Base-by-base conservation (phyloP, 805 yeast genomes). In the Candida nitratophila region DNA sequence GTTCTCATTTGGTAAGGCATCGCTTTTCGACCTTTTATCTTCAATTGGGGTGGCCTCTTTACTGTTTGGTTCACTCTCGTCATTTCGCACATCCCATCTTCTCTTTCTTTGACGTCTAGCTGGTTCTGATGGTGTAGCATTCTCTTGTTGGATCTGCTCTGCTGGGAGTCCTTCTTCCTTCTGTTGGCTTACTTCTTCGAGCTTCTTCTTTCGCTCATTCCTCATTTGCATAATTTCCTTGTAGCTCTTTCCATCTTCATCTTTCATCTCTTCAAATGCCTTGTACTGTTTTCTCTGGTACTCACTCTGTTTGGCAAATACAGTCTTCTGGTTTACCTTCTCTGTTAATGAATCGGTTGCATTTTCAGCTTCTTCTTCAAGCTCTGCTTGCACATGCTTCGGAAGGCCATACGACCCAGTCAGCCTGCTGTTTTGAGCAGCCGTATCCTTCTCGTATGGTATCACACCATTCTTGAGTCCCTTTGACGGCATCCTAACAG, bases 71-170 rank as follows among this genome's bases (percentile, higher is more conserved):
- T 47, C 43, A 15, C 57, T 59, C 30, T 66, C 68, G 40, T 60
- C 67, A 4, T 65, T 67, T 2, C 64, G 58, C 1, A 73, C 76
- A 49, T 72, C 77, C 73, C 76, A 71, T 48, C 78, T 53, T 39
- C 68, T 62, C 48, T 67, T 65, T 27, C 54, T 44, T 32, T 53
- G 45, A 40, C 56, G 46, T 12, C 51, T 50, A 32, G 12, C 24
- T 37, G 34, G 11, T 12, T 30, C 16, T n/a, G 14, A 5, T 9
- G 16, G 6, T 6, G 15, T 12, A 30, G 8, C 15, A 6, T 30
- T 30, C 14, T 30, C 16, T 6, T 30, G 8, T 12, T 12, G 16
- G n/a, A 17, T 8, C 21, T 33, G 14, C 14, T 34, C 14, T 19
- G 6, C 24, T 8, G 9, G 11, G 3, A 11, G 17, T 19, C 39